Percentiles rank a stretch among this genome's conserved stretches.
Conservation (phyloP, 2,329 filamentous ascomycete genomes). For the Talaromyces sp. region DNA sequence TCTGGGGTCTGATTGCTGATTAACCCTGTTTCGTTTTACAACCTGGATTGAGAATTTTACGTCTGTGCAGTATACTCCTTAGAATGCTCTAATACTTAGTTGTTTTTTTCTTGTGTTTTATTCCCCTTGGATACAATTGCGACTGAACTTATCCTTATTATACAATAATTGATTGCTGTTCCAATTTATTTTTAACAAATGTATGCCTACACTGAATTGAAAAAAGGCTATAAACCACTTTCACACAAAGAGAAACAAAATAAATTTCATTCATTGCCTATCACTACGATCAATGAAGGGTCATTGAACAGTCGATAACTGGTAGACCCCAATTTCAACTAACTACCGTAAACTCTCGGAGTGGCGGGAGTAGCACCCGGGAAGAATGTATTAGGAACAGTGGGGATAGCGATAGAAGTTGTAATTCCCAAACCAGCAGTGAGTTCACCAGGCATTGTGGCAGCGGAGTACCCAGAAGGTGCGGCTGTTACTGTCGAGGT, state of each 20-base stretch:
- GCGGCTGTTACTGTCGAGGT: constrained; percentile 6
- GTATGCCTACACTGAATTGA: too few species aligned
- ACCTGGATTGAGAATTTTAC: not conserved
- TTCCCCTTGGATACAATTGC: not conserved
- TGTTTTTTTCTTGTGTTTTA: not conserved
- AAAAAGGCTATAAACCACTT: too few species aligned
- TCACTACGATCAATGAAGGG: not conserved
- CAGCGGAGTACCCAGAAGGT: constrained; percentile 8
- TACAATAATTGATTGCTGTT: too few species aligned
- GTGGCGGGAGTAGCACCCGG: constrained; percentile 8
- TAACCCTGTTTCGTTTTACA: not conserved
- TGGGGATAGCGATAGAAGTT: constrained; percentile 8
- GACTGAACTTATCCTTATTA: not conserved
- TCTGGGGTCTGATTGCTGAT: constrained; percentile 2
- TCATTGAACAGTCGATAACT: not conserved
- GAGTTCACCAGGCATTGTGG: constrained; percentile 7
- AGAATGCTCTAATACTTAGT: not conserved
- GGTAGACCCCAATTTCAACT: not conserved
- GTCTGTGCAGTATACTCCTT: not conserved
- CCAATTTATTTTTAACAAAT: too few species aligned
- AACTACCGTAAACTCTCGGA: constrained; percentile 5
- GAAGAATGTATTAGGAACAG: constrained; percentile 9
- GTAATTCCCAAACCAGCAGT: constrained; percentile 8
- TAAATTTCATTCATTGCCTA: not conserved
- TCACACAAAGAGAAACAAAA: too few species aligned